These are phyloP conservation scores for Scedosporium boydii DNA, from an alignment of 2,329 filamentous ascomycete species.

Conservation along the genomic window DNA sequence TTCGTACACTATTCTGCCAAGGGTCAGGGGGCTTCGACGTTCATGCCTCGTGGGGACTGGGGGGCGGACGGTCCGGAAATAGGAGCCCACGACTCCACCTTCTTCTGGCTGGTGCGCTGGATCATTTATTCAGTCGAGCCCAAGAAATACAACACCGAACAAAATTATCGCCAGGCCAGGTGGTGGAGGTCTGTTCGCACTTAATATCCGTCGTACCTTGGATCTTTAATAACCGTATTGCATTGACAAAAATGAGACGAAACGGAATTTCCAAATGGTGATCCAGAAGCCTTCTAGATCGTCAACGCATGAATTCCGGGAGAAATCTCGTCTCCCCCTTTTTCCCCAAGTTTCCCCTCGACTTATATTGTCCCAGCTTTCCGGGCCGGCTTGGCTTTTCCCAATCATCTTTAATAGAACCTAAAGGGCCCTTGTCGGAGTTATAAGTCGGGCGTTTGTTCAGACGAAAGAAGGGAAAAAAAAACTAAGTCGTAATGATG, in stretches of 20 bases:
- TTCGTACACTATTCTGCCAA: too few relatives aligned
- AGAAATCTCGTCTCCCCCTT: background rate
- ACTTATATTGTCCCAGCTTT: background rate
- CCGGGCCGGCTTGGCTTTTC: background rate
- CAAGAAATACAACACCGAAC: too few relatives aligned
- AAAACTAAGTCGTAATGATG: background rate
- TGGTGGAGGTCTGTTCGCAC: too few relatives aligned
- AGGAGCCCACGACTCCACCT: background rate
- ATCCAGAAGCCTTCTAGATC: slow-evolving; percentile 1
- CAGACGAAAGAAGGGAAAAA: background rate
- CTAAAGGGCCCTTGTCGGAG: background rate
- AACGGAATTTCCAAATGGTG: background rate
- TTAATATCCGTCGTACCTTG: background rate
- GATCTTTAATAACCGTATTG: background rate
- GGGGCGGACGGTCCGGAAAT: background rate
- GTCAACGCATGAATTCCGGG: background rate
- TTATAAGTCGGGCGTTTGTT: background rate
- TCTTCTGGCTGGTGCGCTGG: too few relatives aligned
- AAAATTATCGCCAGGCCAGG: too few relatives aligned
- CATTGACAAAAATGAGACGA: background rate
- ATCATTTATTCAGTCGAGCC: too few relatives aligned
- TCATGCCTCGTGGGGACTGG: too few relatives aligned
- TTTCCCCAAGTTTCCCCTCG: background rate
- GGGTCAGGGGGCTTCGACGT: background rate
- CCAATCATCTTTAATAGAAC: background rate